Conservation (phyloP, 139 green algal species). For the Tetraselmis striata region DNA sequence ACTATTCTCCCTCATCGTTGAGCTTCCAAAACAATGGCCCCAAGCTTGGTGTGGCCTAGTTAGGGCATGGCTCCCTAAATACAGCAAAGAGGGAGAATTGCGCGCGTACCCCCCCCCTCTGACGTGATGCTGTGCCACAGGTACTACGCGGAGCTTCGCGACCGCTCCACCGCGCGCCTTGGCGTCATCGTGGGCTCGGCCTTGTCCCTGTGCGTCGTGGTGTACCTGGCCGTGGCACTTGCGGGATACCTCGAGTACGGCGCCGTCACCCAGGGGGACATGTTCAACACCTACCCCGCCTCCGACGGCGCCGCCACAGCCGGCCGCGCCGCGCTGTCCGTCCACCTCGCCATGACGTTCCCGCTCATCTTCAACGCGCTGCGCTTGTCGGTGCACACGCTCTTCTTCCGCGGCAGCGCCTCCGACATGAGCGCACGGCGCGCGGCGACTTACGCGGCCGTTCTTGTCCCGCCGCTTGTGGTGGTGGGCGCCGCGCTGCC, state of each 20-base stretch:
- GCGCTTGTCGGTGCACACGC: neutral
- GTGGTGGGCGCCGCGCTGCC: neutral
- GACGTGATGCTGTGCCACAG: too few species aligned
- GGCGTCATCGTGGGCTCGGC: neutral
- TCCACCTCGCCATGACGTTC: neutral
- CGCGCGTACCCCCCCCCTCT: too few species aligned
- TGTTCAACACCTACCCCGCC: neutral
- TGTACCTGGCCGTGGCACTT: neutral
- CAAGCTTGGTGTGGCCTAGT: too few species aligned
- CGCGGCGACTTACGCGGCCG: neutral
- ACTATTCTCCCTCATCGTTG: too few species aligned
- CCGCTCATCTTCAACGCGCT: neutral
- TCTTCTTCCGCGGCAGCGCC: neutral
- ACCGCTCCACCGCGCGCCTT: neutral
- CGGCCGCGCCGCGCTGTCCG: neutral
- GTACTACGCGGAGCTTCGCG: constrained; percentile 5
- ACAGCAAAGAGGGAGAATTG: too few species aligned
- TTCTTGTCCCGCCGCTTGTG: neutral
- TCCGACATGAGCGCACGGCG: neutral
- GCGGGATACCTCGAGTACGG: constrained; percentile 4
- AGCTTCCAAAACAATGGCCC: too few species aligned
- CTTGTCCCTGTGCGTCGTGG: neutral
- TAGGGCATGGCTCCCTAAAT: too few species aligned
- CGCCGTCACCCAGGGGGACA: neutral
- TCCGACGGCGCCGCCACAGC: neutral